Percentiles rank a stretch among this genome's conserved stretches.
Conservation (phyloP, 495 filamentous ascomycete genomes). For the Penicillium arizonense region DNA sequence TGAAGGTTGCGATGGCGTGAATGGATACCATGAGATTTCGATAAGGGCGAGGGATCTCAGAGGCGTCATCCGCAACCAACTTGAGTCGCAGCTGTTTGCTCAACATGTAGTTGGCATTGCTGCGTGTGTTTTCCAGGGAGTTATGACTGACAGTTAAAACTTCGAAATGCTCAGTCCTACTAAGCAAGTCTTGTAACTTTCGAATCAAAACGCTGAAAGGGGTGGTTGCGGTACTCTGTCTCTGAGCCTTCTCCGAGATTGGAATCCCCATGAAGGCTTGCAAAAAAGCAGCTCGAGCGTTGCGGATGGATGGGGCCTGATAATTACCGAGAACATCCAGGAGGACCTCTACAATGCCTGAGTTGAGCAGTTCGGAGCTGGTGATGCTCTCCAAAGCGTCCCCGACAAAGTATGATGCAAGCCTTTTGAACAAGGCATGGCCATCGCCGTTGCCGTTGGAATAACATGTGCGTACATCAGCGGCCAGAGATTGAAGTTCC, state of each 20-base stretch:
- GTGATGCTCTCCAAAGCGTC: slow-evolving; percentile 90
- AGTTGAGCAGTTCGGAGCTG: slow-evolving; percentile 91
- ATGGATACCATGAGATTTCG: slow-evolving; percentile 97
- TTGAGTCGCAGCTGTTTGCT: slow-evolving; percentile 92
- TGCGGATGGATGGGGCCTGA: slow-evolving; percentile 37
- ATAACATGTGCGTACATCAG: slow-evolving; percentile 69
- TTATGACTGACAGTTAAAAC: slow-evolving; percentile 94
- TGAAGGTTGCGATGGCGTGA: slow-evolving; percentile 97
- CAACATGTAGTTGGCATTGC: slow-evolving; percentile 91
- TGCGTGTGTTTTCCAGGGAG: slow-evolving; percentile 85
- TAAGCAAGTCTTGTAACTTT: slow-evolving; percentile 93
- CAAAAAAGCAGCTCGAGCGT: slow-evolving; percentile 79
- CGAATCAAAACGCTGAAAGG: slow-evolving; percentile 89
- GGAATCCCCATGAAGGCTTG: slow-evolving; percentile 89
- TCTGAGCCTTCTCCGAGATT: slow-evolving; percentile 59
- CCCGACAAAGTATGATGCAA: slow-evolving; percentile 87
- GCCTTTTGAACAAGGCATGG: slow-evolving; percentile 63
- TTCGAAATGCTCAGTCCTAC: slow-evolving; percentile 96
- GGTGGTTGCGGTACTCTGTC: slow-evolving; percentile 65
- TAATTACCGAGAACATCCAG: slow-evolving; percentile 76
- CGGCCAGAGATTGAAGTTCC: slow-evolving; percentile 67
- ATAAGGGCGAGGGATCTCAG: slow-evolving; percentile 80
- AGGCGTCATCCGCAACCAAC: slow-evolving; percentile 85
- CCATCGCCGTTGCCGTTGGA: slow-evolving; percentile 49
- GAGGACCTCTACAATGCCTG: slow-evolving; percentile 80